These are phyloP conservation scores for Lasiodiplodia sp. DNA, from an alignment of 2,329 filamentous ascomycete species.

Conservation along the genomic window DNA sequence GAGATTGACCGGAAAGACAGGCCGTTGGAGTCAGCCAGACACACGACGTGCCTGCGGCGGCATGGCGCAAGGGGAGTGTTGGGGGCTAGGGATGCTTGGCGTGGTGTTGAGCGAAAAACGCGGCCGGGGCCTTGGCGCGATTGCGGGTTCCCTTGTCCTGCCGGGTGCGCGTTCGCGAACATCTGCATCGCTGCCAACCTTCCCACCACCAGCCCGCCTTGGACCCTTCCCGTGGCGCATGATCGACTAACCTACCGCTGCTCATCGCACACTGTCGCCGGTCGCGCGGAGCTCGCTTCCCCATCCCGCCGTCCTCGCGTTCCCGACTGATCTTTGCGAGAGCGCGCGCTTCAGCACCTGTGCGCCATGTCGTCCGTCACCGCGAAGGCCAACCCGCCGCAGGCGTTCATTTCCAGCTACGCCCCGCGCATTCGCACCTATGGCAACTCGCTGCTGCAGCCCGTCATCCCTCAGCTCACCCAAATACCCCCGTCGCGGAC, in stretches of 20 bases:
- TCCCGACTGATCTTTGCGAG: slow-evolving; percentile 9
- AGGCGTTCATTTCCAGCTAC: slow-evolving; percentile 90
- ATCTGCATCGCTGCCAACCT: slow-evolving; percentile 21
- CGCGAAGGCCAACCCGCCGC: slow-evolving; percentile 64
- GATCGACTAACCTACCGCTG: background rate
- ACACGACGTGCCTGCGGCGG: background rate
- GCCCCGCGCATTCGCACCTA: slow-evolving; percentile 89
- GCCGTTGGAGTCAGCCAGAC: background rate
- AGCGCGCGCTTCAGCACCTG: slow-evolving; percentile 24
- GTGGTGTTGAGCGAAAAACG: slow-evolving; percentile 27
- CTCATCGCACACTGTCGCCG: background rate
- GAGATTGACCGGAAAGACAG: background rate
- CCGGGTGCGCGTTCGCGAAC: slow-evolving; percentile 23
- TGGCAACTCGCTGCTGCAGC: slow-evolving; percentile 89
- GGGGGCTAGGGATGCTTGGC: slow-evolving; percentile 18
- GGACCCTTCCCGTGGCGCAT: slow-evolving; percentile 3
- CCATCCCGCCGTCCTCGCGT: slow-evolving; percentile 13
- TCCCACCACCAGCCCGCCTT: background rate
- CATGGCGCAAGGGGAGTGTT: background rate
- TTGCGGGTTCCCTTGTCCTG: slow-evolving; percentile 15
- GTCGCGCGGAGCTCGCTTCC: slow-evolving; percentile 6
- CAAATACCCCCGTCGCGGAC: slow-evolving; percentile 76
- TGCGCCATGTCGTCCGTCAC: slow-evolving; percentile 48
- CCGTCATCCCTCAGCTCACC: slow-evolving; percentile 76
- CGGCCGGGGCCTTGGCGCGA: slow-evolving; percentile 21